Base-by-base conservation (phyloP, 345 rosid genomes). In the Pelargonium nanum region DNA sequence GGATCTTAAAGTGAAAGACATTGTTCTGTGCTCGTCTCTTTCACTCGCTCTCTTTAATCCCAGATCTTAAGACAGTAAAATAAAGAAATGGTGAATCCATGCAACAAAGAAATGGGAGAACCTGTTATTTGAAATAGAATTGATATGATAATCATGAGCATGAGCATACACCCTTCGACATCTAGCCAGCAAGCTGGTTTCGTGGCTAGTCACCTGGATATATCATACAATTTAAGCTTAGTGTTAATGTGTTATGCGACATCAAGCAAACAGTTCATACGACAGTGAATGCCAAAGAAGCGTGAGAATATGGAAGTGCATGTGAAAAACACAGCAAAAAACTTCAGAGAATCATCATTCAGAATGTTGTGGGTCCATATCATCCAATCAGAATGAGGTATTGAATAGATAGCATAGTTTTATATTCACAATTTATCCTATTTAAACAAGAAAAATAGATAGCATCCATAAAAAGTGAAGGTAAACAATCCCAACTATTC, bases 111-210 rank as follows among this genome's bases (percentile, higher is more conserved):
- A 60, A 60, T 12, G n/a, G 56, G 58, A 45, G 26, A 55, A 90
- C 99, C 96, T 93, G 74, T 90, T 93, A 76, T 79, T 90, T 60
- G 97, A 93, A 65, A 93, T 93, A 32, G 97, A 93, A 82, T 90
- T 89, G 73, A 93, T 87, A 75, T 93, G 99, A 82, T 93, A 93
- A 73, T 93, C 97, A 79, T 93, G 99, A 64, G 99, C 99, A 74
- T 93, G 97, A 58, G 96, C 88, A 80, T 89, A 93, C 23, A 89
- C 86, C 76, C 97, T 84, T 53, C 99, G 89, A 70, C 97, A 89
- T 81, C 95, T 78, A 25, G 99, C 99, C 68, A 93, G 65, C 65
- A 81, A 75, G 77, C 79, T 89, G 21, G 88, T 84, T 80, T 93
- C 99, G 24, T 68, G 80, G 76, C 88, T 81, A 56, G 91, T 83